Evolutionary conservation across 2,329 filamentous ascomycete species (phyloP), one percentile per base, ranked within the genome.

Genomic region (Periconia digitata): DNA sequence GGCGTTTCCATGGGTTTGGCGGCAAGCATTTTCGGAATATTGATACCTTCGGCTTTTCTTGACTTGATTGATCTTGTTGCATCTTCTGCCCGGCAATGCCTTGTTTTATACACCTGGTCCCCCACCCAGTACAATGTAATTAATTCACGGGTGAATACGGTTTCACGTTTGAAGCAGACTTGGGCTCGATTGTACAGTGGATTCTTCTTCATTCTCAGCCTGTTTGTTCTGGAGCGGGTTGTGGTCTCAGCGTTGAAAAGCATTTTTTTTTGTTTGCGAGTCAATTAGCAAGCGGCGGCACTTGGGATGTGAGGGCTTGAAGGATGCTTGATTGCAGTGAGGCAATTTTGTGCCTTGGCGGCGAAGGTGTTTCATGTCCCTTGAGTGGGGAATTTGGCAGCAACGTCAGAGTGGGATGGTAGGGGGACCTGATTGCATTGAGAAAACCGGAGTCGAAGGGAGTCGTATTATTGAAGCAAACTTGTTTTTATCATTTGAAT

Each of bases 31-130:
- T 43, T 54, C 44, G 46, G 57, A 58, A 53, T 49, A 58, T 64
- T 58, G 60, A 67, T 67, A 65, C 64, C 64, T 66, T 58, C 47
- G 13, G 54, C 53, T 44, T 53, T 48, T 44, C 43, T 50, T 41
- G 6, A 42, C 46, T 43, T 38, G 27, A 32, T 43, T 41, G n/a
- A n/a, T n/a, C n/a, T n/a, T n/a, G n/a, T 18, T 41, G 20, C 15
- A 23, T 16, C 17, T 46, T 38, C 24, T 32, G 5, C 35, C 35
- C 21, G 16, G 6, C 22, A 15, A 6, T 39, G 4, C 2, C 22
- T n/a, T n/a, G n/a, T n/a, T n/a, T n/a, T n/a, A n/a, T n/a, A n/a
- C n/a, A n/a, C n/a, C n/a, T n/a, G n/a, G n/a, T n/a, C n/a, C n/a
- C n/a, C n/a, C n/a, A n/a, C 8, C 8, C 22, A 22, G 18, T 21